Conservation (phyloP, 208 protist species). For the Acanthamoeba divionensis region DNA sequence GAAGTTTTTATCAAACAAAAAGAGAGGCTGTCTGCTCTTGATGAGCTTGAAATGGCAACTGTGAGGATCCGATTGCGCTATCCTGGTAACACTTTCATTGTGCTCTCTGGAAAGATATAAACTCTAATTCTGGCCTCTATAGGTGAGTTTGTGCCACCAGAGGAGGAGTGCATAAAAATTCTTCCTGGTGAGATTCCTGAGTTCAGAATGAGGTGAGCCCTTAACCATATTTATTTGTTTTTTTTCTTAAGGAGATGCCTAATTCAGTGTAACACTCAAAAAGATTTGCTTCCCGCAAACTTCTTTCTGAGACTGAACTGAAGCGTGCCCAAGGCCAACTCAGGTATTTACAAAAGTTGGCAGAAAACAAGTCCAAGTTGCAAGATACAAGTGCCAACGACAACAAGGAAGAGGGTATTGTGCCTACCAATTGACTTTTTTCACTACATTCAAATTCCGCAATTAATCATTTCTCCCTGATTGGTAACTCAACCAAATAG, state of each 20-base stretch:
- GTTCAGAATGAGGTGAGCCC: background rate
- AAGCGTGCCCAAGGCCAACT: conserved; percentile 32
- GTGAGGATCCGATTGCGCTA: conserved; percentile 39
- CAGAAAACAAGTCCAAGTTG: conserved; percentile 1
- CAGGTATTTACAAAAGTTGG: conserved; percentile 3
- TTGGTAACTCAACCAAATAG: background rate
- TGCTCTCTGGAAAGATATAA: background rate
- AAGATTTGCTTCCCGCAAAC: too few species aligned
- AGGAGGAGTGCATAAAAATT: background rate
- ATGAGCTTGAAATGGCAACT: conserved; percentile 50
- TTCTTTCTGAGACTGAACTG: background rate
- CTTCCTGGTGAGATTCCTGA: background rate
- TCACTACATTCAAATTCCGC: too few species aligned
- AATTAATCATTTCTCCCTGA: too few species aligned
- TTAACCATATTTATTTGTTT: too few species aligned
- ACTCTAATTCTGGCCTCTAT: background rate
- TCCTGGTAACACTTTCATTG: background rate
- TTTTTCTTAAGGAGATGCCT: too few species aligned
- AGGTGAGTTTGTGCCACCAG: conserved; percentile 8
- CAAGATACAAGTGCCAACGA: too few species aligned
- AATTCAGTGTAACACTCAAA: too few species aligned
- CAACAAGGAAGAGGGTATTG: too few species aligned
- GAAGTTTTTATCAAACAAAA: conserved; percentile 49
- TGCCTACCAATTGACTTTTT: too few species aligned
- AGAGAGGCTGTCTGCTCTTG: conserved; percentile 49